phyloP scores from a whole-genome alignment of 768 basidiomycete species.

The Lentinula lateritia region DNA sequence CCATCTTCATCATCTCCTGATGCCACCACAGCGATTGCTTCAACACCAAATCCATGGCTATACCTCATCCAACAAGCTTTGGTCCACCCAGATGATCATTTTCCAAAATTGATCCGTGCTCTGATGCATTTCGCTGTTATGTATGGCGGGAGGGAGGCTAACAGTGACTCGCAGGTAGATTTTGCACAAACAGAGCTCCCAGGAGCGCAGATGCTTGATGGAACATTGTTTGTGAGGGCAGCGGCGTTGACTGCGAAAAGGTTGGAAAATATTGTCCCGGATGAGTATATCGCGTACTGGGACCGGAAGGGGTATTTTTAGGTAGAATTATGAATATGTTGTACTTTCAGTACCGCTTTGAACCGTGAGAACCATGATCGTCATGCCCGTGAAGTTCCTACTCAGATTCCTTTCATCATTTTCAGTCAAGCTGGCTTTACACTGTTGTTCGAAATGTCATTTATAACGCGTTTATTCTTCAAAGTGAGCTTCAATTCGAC shows the following conservation, averaged over 20 bases:
- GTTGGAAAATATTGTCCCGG: neutral
- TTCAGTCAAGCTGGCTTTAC: neutral
- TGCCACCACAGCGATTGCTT: neutral
- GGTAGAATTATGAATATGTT: neutral
- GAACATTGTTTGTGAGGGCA: conserved; percentile 57
- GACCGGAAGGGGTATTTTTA: conserved; percentile 1
- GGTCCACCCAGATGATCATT: conserved; percentile 55
- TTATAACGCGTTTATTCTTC: conserved; percentile 23
- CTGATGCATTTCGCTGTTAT: conserved; percentile 37
- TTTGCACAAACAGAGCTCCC: conserved; percentile 34
- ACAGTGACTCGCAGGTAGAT: conserved; percentile 14
- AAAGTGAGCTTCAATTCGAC: conserved; percentile 17
- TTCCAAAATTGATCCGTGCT: conserved; percentile 44
- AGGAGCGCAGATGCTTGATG: conserved; percentile 51
- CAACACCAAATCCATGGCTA: conserved; percentile 54
- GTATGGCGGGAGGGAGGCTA: conserved; percentile 34
- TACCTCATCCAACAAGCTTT: conserved; percentile 47
- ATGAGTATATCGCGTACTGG: neutral
- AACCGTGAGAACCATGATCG: no score
- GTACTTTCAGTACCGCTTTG: no score
- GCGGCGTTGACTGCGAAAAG: conserved; percentile 39
- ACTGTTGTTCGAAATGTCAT: conserved; percentile 15
- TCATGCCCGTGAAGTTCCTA: no score
- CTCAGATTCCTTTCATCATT: neutral
- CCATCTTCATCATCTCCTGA: conserved; percentile 21